These are phyloP conservation scores for Penicillium tannophilum DNA, from an alignment of 495 filamentous ascomycete genomes.

Conservation along the genomic window DNA sequence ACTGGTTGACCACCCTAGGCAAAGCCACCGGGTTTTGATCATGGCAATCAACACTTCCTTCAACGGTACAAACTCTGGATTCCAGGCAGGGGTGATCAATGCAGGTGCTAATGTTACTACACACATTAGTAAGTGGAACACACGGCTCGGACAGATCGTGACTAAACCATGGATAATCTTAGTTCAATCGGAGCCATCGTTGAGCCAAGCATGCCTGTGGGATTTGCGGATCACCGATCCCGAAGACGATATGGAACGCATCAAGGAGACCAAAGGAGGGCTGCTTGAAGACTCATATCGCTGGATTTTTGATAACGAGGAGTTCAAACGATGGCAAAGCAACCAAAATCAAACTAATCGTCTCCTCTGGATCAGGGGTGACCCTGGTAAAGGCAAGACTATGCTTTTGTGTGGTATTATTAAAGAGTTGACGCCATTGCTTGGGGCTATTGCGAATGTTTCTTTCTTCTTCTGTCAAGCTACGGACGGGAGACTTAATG, in stretches of 20 bases:
- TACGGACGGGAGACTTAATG: not conserved
- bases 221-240: slow-evolving; percentile 4
- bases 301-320: slow-evolving; percentile 4
- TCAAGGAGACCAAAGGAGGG: not conserved
- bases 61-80: not conserved
- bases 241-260: not conserved
- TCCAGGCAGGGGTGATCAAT: not conserved
- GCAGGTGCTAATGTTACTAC: not conserved
- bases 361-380: slow-evolving; percentile 8
- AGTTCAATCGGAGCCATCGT: slow-evolving; percentile 1
- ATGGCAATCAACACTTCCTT: not conserved
- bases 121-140: not conserved
- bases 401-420: slow-evolving; percentile 6
- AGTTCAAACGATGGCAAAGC: slow-evolving; percentile 5
- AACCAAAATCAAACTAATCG: not conserved
- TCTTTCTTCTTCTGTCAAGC: slow-evolving; percentile 6
- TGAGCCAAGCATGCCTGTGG: not conserved
- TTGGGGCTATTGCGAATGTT: not conserved
- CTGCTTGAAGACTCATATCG: slow-evolving; percentile 4
- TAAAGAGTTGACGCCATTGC: not conserved
- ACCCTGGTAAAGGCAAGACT: slow-evolving; percentile 4
- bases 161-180: not conserved
- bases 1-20: not conserved
- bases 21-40: not conserved
- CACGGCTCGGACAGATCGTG: not conserved